Percentiles rank a stretch among this genome's conserved stretches.
Conservation (phyloP, 805 yeast species). For the Blastobotrys muscicola region DNA sequence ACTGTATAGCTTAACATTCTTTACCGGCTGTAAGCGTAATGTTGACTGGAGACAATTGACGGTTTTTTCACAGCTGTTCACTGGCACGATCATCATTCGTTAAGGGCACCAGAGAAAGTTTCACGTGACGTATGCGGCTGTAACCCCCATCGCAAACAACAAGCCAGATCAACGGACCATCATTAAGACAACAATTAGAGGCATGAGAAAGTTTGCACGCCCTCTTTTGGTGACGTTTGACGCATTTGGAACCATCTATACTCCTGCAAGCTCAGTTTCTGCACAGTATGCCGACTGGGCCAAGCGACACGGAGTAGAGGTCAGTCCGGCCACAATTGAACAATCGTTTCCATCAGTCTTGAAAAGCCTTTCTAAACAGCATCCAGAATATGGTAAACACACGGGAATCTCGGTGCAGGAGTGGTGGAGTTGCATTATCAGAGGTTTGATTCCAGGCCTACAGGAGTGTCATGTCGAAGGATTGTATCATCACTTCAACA, state of each 20-base stretch:
- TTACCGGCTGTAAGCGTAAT: too few relatives aligned
- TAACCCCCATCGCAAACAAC: too few relatives aligned
- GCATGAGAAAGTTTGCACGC: too few relatives aligned
- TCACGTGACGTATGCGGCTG: too few relatives aligned
- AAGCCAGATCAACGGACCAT: too few relatives aligned
- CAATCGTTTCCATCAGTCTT: slow-evolving; percentile 10
- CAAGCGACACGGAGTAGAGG: slow-evolving; percentile 8
- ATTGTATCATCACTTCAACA: slow-evolving; percentile 14
- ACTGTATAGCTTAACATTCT: too few relatives aligned
- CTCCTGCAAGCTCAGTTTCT: slow-evolving; percentile 11
- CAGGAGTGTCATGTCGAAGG: slow-evolving; percentile 1
- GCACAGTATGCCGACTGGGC: slow-evolving; percentile 12
- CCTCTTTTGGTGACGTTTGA: slow-evolving; percentile 16
- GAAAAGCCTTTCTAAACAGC: slow-evolving; percentile 6
- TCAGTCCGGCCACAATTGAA: slow-evolving; percentile 4
- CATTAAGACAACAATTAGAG: too few relatives aligned
- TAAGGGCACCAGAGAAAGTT: too few relatives aligned
- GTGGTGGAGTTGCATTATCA: slow-evolving; percentile 15
- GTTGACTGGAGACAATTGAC: too few relatives aligned
- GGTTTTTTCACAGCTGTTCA: too few relatives aligned
- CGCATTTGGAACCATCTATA: slow-evolving; percentile 17
- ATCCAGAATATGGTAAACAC: slow-evolving; percentile 15
- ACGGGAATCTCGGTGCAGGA: slow-evolving; percentile 5
- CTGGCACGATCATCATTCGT: too few relatives aligned
- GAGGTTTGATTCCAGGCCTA: not conserved